Conservation (phyloP, 805 yeast genomes). For the Kazachstania psychrophila region DNA sequence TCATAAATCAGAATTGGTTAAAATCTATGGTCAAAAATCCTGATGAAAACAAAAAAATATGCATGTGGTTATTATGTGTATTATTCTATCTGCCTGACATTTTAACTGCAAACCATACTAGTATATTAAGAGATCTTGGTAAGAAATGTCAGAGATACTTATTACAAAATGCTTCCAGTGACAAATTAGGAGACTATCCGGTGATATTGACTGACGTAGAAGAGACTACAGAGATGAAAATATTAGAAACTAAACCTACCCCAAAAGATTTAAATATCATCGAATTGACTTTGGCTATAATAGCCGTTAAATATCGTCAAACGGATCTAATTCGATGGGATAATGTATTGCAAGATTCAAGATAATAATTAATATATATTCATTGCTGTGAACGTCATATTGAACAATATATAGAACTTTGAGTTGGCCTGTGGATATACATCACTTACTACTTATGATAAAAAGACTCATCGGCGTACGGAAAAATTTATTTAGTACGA, state of each 20-base stretch:
- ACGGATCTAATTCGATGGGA: conserved; percentile 18
- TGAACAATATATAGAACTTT: too few species aligned
- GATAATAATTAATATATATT: too few species aligned
- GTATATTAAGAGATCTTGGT: conserved; percentile 24
- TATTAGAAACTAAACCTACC: conserved; percentile 1
- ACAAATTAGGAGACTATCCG: too few species aligned
- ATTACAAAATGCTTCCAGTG: too few species aligned
- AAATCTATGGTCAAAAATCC: conserved; percentile 15
- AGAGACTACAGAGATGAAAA: conserved; percentile 2
- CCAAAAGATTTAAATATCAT: conserved; percentile 10
- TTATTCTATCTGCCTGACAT: conserved; percentile 20
- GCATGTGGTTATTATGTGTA: conserved; percentile 22
- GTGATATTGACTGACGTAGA: neutral
- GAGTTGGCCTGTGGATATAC: too few species aligned
- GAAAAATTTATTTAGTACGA: too few species aligned
- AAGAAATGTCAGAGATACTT: conserved; percentile 18
- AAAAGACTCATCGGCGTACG: too few species aligned
- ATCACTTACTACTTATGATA: too few species aligned
- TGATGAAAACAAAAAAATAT: conserved; percentile 6
- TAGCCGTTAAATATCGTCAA: conserved; percentile 22
- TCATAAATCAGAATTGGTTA: conserved; percentile 23
- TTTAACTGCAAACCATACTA: conserved; percentile 20
- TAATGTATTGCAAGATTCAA: neutral
- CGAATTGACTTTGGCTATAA: conserved; percentile 12
- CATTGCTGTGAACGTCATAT: too few species aligned